Conservation (phyloP, 495 filamentous ascomycete genomes). For the Pseudoneurospora amorphoporcata region DNA sequence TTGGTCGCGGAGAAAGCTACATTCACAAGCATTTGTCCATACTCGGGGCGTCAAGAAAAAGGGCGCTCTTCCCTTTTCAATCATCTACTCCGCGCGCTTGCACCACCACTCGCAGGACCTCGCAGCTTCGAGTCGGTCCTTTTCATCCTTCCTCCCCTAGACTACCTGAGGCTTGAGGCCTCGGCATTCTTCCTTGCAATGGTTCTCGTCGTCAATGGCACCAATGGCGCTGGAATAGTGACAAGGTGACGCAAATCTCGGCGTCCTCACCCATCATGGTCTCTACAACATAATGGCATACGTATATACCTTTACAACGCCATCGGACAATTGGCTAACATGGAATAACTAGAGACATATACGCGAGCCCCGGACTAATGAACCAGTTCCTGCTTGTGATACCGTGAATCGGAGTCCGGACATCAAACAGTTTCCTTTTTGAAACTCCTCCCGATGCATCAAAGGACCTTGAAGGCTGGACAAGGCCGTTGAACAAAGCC, state of each 20-base stretch:
- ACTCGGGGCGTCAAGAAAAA: background rate
- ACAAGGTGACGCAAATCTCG: background rate
- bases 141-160: constrained; percentile 1
- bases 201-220: background rate
- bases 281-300: background rate
- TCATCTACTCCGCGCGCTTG: constrained; percentile 10
- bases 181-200: background rate
- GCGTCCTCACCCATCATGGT: background rate
- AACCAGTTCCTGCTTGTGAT: background rate
- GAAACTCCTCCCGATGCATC: background rate
- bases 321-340: background rate
- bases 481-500: background rate
- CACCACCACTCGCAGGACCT: constrained; percentile 9
- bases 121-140: constrained; percentile 18
- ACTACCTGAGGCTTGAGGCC: background rate
- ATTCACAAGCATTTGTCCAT: background rate
- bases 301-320: background rate
- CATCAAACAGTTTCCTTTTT: background rate
- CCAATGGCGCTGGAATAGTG: background rate
- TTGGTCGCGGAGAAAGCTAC: background rate
- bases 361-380: background rate
- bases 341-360: background rate
- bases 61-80: background rate
- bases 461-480: background rate
- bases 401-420: background rate